Base-by-base conservation (phyloP, 2,329 filamentous ascomycete genomes). In the Penicillium sp. region DNA sequence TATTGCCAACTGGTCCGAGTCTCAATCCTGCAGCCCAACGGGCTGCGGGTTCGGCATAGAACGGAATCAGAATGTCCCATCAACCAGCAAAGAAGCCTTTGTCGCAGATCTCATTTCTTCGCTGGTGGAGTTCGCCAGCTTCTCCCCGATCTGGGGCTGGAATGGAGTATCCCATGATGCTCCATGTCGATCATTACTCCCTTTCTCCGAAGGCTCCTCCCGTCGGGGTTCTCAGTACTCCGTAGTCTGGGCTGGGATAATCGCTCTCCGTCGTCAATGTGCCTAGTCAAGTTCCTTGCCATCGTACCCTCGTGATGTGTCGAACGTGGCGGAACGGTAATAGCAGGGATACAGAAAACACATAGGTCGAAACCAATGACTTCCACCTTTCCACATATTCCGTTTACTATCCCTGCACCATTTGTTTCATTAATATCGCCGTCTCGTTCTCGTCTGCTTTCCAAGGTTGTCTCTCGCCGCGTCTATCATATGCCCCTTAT, bases 251-350 rank as follows among this genome's bases (percentile, higher is more conserved):
- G 55, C 55, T 46, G 42, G 56, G 55, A 56, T 53, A 32, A 18
- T 40, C 47, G 51, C 54, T 34, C 54, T 34, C 49, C 46, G 38
- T 63, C 60, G 56, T 48, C 36, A 58, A 62, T 52, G 32, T 32
- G 39, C 43, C 58, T 43, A 55, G 48, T 51, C 32, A 38, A 50
- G 36, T 40, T 56, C 51, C 52, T 53, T 32, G 27, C 50, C 52
- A 48, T 57, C 34, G 36, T 51, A 45, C 41, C 54, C 60, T 61
- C 66, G 60, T 68, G 63, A 67, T 67, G 60, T 65, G 60, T 65
- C 61, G 57, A 68, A 63, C 66, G 67, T 69, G 67, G 63, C 65
- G 61, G 66, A 62, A 57, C 46, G 51, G 55, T 49, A 56, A 60
- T 51, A 54, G 56, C 55, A 62, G 54, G 49, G 54, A 55, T 54